A percentile compares a stretch with the other conserved stretches of the same genome.
These are phyloP conservation scores for Mycena vitilis DNA, from an alignment of 768 basidiomycete genomes.

Conservation along the genomic window DNA sequence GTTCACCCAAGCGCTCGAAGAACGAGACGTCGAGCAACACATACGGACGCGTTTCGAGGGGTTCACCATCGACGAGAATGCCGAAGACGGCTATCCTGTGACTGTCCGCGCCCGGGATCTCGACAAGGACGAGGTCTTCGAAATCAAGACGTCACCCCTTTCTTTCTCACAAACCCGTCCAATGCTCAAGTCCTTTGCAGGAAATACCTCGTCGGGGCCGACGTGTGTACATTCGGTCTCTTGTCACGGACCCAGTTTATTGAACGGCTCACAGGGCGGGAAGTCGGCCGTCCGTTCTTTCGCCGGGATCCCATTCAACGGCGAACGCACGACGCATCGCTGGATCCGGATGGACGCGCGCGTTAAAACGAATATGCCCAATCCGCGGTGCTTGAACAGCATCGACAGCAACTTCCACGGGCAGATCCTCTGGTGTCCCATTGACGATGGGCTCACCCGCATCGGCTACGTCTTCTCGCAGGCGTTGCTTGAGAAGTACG, in stretches of 20 bases:
- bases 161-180: neutral
- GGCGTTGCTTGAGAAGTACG: slow-evolving; percentile 36
- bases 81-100: slow-evolving; percentile 33
- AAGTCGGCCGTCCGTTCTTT: slow-evolving; percentile 35
- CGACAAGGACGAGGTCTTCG: slow-evolving; percentile 30
- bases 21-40: slow-evolving; percentile 26
- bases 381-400: slow-evolving; percentile 37
- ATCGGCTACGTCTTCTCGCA: slow-evolving; percentile 40
- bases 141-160: slow-evolving; percentile 30
- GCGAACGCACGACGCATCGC: slow-evolving; percentile 35
- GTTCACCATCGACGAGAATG: slow-evolving; percentile 27
- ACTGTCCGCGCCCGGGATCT: slow-evolving; percentile 36
- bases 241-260: too few relatives aligned
- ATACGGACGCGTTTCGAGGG: slow-evolving; percentile 31
- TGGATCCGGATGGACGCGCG: slow-evolving; percentile 40
- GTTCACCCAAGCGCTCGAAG: slow-evolving; percentile 32
- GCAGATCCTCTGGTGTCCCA: slow-evolving; percentile 40
- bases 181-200: slow-evolving; percentile 24
- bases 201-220: slow-evolving; percentile 38
- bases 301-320: slow-evolving; percentile 31
- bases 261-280: slow-evolving; percentile 28
- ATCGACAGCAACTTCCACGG: slow-evolving; percentile 38
- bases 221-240: slow-evolving; percentile 17
- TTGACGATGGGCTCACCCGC: slow-evolving; percentile 37
- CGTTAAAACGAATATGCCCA: slow-evolving; percentile 39